Conservation (phyloP, 495 filamentous ascomycete genomes). For the Parmelia sp. region DNA sequence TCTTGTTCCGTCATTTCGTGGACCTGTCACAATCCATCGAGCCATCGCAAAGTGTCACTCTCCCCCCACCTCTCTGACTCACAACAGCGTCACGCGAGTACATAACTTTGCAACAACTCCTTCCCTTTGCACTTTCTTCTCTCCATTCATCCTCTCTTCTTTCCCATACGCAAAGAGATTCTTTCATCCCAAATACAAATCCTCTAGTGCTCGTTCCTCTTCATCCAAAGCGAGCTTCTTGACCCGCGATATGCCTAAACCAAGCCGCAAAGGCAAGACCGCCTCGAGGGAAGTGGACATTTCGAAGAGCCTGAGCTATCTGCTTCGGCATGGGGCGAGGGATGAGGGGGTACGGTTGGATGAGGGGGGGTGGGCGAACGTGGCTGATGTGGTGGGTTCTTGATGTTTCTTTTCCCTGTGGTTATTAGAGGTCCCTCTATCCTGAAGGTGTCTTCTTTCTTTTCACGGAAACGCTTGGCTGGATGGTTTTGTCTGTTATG, state of each 20-base stretch:
- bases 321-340: slow-evolving; percentile 78
- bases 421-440: too few species aligned
- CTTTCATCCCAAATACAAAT: not conserved
- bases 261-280: not conserved
- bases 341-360: slow-evolving; percentile 72
- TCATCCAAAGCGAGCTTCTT: not conserved
- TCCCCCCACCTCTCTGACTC: not conserved
- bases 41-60: not conserved
- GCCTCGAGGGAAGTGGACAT: slow-evolving; percentile 52
- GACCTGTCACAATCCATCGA: not conserved
- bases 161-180: not conserved
- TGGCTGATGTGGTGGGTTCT: slow-evolving; percentile 65
- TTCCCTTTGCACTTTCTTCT: not conserved
- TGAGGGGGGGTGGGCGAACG: slow-evolving; percentile 69
- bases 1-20: not conserved
- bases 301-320: slow-evolving; percentile 71
- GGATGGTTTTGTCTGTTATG: not conserved
- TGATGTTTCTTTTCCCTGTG: slow-evolving; percentile 20
- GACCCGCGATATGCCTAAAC: not conserved
- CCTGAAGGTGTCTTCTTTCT: too few species aligned
- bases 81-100: not conserved
- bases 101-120: not conserved
- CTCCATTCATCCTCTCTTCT: too few species aligned
- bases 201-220: not conserved
- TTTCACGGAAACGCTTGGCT: too few species aligned